These are phyloP conservation scores for Babesia caballi DNA, from an alignment of 169 alveolate genomes.

Conservation along the genomic window DNA sequence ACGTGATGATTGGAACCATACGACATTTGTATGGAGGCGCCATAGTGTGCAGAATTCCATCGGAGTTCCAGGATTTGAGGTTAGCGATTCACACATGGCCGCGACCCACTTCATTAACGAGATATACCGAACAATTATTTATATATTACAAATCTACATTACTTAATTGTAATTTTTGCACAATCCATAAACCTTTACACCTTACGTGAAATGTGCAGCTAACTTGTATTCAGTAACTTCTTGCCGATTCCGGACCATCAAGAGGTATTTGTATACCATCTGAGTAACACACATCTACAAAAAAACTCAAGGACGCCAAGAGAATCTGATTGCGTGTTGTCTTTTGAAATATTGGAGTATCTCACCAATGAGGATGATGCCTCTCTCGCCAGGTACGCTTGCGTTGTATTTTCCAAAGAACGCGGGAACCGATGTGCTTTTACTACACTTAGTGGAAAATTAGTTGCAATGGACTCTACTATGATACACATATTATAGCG, in stretches of 20 bases:
- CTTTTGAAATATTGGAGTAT: slow-evolving; percentile 53
- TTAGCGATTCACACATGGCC: neutral
- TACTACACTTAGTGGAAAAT: too few relatives aligned
- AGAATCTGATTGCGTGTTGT: slow-evolving; percentile 27
- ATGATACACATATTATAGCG: too few relatives aligned
- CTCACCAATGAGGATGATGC: slow-evolving; percentile 1
- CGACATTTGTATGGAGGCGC: slow-evolving; percentile 58
- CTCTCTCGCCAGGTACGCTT: slow-evolving; percentile 36
- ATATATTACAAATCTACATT: too few relatives aligned
- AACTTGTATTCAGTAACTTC: slow-evolving; percentile 7
- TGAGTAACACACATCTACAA: neutral
- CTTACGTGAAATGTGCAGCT: neutral
- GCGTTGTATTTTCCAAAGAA: too few relatives aligned
- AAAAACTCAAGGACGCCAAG: neutral
- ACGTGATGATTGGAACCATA: slow-evolving; percentile 1
- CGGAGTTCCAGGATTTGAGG: slow-evolving; percentile 49
- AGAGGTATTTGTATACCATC: slow-evolving; percentile 49
- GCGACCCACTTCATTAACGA: too few relatives aligned
- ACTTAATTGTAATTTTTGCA: too few relatives aligned
- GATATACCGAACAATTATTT: too few relatives aligned
- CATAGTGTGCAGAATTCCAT: slow-evolving; percentile 46
- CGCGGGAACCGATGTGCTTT: too few relatives aligned
- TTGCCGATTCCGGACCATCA: slow-evolving; percentile 61
- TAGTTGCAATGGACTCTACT: too few relatives aligned
- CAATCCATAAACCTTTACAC: neutral